Conservation (phyloP, 2,329 filamentous ascomycete genomes). For the Fusarium mundagurra region DNA sequence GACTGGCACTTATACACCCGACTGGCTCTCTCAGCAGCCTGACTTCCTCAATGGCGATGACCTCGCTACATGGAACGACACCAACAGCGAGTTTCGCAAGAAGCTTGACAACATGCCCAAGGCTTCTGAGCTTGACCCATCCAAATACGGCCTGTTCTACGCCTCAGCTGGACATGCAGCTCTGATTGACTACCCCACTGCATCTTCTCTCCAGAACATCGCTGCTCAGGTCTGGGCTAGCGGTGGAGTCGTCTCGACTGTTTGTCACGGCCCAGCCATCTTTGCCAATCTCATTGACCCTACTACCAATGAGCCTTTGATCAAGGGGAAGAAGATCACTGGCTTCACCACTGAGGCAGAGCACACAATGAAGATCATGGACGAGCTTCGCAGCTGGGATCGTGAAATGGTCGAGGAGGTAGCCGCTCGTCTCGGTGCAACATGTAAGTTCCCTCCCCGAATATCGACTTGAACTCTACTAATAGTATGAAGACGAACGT, state of each 20-base stretch:
- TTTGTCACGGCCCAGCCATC: constrained; percentile 11
- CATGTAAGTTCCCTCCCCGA: not conserved
- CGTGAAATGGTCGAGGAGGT: constrained; percentile 8
- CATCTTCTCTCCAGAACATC: not conserved
- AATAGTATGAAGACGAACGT: not conserved
- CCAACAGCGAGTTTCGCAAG: constrained; percentile 53
- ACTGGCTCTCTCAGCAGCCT: constrained; percentile 14
- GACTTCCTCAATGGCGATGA: constrained; percentile 23
- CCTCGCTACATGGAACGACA: constrained; percentile 49
- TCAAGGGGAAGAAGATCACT: constrained; percentile 9
- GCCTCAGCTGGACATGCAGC: constrained; percentile 26
- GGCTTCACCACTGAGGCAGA: constrained; percentile 14
- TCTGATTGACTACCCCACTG: constrained; percentile 16
- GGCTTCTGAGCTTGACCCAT: constrained; percentile 44
- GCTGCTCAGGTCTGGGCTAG: constrained; percentile 8
- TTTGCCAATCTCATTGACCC: constrained; percentile 14
- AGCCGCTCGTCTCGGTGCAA: constrained; percentile 6
- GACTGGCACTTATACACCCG: constrained; percentile 4
- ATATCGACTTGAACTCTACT: not conserved
- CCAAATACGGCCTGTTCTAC: constrained; percentile 31
- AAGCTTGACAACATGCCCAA: constrained; percentile 56
- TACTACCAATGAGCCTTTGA: constrained; percentile 1
- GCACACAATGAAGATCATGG: constrained; percentile 2
- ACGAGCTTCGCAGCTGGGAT: not conserved
- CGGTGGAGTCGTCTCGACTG: constrained; percentile 1